Base-by-base conservation (phyloP, 306 rosid species). In the Adenanthera pavonina region DNA sequence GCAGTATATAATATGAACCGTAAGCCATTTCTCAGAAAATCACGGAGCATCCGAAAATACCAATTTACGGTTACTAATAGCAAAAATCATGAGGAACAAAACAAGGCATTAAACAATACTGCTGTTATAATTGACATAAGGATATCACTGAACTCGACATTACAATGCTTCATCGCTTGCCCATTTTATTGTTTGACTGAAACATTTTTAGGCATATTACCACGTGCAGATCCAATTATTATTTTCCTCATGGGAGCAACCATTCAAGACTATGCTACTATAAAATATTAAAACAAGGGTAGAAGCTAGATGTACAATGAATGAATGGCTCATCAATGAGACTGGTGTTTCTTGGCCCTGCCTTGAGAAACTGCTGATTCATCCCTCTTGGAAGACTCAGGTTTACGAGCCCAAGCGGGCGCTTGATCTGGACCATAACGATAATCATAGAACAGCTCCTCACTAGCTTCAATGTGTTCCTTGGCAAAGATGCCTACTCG, bases 301-400 rank as follows among this genome's bases (percentile, higher is more conserved):
- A 76, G 85, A 66, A 83, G 66, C 71, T 67, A 76, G 47, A 78
- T 84, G 76, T 82, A 73, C 81, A 72, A 48, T 62, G 84, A 59
- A 72, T 48, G 84, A 59, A 72, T 48, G 84, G 80, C 65, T 76
- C 81, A 69, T 92, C 93, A 92, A 86, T 93, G 99, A 49, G 98
- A 90, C 81, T 95, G 99, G 84, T 95, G 97, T 86, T 95, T 95
- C 90, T 90, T 95, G 25, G 99, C 99, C 77, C 99, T 90, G 84
- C 97, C 98, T 86, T 90, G 95, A 72, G 92, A 65, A 56, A 85
- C 84, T 72, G 94, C 75, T 52, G 90, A 80, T 41, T 95, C 99
- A 11, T 95, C 99, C 82, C 97, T 89, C 92, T 89, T 95, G 15
- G 96, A 88, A 74, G 91, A 91, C 86, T 88, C 99, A 0, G 99